Evolutionary conservation across 345 rosid genomes (phyloP), one percentile per base, ranked within the genome.

Genomic region (Isatis tinctoria): DNA sequence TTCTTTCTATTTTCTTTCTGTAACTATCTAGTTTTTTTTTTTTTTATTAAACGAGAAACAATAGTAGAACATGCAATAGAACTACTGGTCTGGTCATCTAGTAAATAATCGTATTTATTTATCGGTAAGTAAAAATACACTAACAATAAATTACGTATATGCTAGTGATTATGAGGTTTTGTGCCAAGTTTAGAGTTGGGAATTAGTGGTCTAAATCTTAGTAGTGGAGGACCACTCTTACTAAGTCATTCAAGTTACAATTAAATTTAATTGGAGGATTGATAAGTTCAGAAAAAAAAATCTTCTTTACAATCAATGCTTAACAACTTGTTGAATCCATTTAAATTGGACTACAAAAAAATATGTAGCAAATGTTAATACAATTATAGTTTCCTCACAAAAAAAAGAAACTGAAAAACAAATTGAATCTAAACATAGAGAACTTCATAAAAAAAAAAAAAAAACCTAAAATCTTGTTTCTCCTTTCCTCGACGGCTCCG

Each of bases 211-310:
- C 53, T 16, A 61, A 36, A 26, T 6, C 51, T 61, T 27, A 27
- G 32, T 62, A 66, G 72, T 74, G 65, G 77, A 74, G 65, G 58
- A 30, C 77, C 65, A 65, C 72, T 74, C 51, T 28, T 54, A 57
- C 72, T 22, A 17, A 12, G 32, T 45, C 72, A 44, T 45, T 26
- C 48, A 54, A 32, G 24, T 35, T 6, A 33, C 10, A 49, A 10
- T 60, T 5, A 12, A 24, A 53, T 8, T 26, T 6, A 53, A 7
- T 1, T 14, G 5, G n/a, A 24, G 6, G 16, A 35, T 22, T 4
- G 11, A n/a, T 18, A 30, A 12, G n/a, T 27, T 24, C 3, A 45
- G 11, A 36, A 51, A 7, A 40, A 8, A 7, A 40, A 8, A 26
- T 39, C 30, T 0, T 39, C 7, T 39, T 49, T 39, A 28, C 35